Base-by-base conservation (phyloP, 805 yeast species). In the Saturnispora silvae region DNA sequence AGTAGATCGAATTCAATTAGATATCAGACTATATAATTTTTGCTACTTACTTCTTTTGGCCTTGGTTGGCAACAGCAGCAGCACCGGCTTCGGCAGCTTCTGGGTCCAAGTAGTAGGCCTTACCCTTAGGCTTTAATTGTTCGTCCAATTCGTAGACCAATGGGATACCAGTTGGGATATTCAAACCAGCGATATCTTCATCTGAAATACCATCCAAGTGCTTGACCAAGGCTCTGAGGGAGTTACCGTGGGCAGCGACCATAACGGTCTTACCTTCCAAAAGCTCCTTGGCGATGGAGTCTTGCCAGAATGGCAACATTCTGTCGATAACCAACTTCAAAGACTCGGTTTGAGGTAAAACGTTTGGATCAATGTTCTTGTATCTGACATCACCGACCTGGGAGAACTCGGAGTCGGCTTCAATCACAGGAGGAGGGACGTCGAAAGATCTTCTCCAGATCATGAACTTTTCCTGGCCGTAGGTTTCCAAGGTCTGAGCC, bases 31-130 rank as follows among this genome's bases (percentile, higher is more conserved):
- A n/a, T n/a, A n/a, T n/a, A n/a, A n/a, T n/a, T n/a, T n/a, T n/a
- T n/a, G n/a, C 28, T 22, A 11, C 20, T 5, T 13, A 15, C 16
- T 43, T 72, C 70, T 74, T 75, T 61, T 70, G 70, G 64, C 97
- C 97, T 72, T 87, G 97, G 55, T 84, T 84, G 55, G 96, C 97
- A 54, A 87, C 97, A 44, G 96, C 96, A 59, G 96, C 96, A 50
- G 96, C 97, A 74, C 97, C 97, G 40, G 96, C 96, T 48, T 87
- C 95, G 57, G 97, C 97, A 57, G 96, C 97, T 71, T 85, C 96
- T 57, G 97, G 97, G 70, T 87, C 97, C 67, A 87, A 80, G 79
- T 87, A 87, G 76, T 87, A 85, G 53, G 94, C 77, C 52, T 85
- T 81, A 78, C 86, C 86, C 60, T 79, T 70, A 67, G 96, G 96